Base-by-base conservation (phyloP, 805 yeast species). In the Schwanniomyces sp. region DNA sequence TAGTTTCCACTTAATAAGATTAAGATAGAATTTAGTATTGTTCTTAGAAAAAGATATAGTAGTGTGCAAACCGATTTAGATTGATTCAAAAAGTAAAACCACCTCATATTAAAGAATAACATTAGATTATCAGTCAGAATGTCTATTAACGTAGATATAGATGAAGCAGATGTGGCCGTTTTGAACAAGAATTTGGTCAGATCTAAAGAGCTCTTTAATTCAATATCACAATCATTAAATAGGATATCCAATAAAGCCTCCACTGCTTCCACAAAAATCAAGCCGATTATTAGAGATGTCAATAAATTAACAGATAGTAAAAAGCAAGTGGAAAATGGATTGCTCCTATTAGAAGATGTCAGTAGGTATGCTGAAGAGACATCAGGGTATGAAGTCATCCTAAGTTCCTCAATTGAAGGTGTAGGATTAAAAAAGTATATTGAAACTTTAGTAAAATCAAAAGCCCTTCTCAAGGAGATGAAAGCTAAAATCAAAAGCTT, bases 161-260 rank as follows among this genome's bases (percentile, higher is more conserved):
- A 87, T 57, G 92, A 86, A 61, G 91, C 91, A 2, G 96, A 90
- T 55, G 84, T 89, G 29, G 84, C 89, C 2, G 91, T 91, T 4
- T 75, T 91, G 28, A 86, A 88, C 44, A 94, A 87, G 58, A 84
- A 86, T 45, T 72, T 91, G 29, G 65, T 74, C 42, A 78, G 81
- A 45, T 80, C 89, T 3, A 77, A 79, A 34, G 74, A 72, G 16
- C 66, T 89, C 36, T 79, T 90, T 8, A 59, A 64, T 1, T 66
- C 77, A 39, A 83, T 91, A 46, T 71, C 80, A 9, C 66, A 67
- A 25, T 82, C 89, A 2, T 70, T 89, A 37, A 70, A 64, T 27
- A 72, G 69, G 42, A 77, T 91, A 45, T 74, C 84, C 6, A 63
- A 63, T 27, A 78, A 76, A 44, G 76, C 91, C 6, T 60, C 72